These are phyloP conservation scores for Thoreauomyces humboldtii DNA, from an alignment of 192 early-diverging fungal species.

Conservation along the genomic window DNA sequence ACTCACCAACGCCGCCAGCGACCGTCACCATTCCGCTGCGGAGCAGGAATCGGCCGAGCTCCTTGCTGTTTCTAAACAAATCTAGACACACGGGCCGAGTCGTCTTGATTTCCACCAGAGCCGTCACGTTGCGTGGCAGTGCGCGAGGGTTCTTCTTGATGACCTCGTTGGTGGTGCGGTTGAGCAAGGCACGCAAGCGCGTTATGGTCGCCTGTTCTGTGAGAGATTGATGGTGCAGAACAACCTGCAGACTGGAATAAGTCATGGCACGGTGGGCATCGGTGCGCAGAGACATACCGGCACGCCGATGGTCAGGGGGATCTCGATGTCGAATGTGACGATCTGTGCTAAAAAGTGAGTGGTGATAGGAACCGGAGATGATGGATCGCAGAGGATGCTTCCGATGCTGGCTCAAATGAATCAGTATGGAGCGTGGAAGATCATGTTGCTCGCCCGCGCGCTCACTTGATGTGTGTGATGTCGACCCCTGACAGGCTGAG, in stretches of 20 bases:
- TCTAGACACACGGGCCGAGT: constrained; percentile 82
- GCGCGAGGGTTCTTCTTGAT: constrained; percentile 76
- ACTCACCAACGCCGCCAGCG: constrained; percentile 69
- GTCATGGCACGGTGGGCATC: background rate
- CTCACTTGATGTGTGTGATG: constrained; percentile 65
- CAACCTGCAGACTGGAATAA: constrained; percentile 56
- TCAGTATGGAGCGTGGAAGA: background rate
- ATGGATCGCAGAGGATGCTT: constrained; percentile 76
- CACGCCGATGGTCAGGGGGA: constrained; percentile 91
- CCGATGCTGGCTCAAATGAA: constrained; percentile 54
- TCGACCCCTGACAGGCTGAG: constrained; percentile 73
- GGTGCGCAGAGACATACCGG: constrained; percentile 68
- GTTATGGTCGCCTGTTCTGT: constrained; percentile 76
- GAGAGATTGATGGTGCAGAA: constrained; percentile 82
- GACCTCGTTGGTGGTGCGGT: constrained; percentile 83
- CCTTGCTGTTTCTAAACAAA: constrained; percentile 79
- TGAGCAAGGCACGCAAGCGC: constrained; percentile 72
- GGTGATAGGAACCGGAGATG: constrained; percentile 72
- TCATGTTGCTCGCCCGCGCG: background rate
- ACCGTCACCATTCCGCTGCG: constrained; percentile 81
- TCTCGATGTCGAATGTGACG: constrained; percentile 88
- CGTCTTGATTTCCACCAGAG: constrained; percentile 77
- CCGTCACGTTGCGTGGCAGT: constrained; percentile 59
- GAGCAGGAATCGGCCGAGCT: constrained; percentile 85
- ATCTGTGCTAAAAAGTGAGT: constrained; percentile 78